A percentile compares a stretch with the other conserved stretches of the same genome.
Conservation (phyloP, 2,329 filamentous ascomycete genomes). For the Trichophyton rubrum region DNA sequence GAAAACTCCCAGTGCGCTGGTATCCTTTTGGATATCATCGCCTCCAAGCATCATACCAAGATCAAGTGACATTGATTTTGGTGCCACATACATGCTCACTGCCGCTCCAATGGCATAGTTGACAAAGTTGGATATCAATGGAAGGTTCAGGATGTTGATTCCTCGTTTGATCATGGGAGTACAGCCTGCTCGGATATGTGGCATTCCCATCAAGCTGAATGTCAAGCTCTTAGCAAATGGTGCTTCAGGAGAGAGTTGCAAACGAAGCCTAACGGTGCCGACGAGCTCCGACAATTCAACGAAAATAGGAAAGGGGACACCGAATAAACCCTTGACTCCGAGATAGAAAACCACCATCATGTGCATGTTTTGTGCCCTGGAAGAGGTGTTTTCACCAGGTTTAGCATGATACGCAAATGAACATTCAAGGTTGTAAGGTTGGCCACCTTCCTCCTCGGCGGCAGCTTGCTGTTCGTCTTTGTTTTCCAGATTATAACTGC, state of each 20-base stretch:
- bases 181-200: conserved; percentile 79
- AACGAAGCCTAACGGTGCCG: conserved; percentile 67
- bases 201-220: conserved; percentile 86
- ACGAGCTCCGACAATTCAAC: conserved; percentile 87
- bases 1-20: conserved; percentile 71
- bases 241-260: conserved; percentile 78
- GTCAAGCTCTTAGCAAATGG: conserved; percentile 87
- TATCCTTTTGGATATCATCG: conserved; percentile 80
- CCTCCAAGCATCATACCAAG: conserved; percentile 82
- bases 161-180: conserved; percentile 85
- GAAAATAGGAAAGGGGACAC: conserved; percentile 74
- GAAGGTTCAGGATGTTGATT: conserved; percentile 81
- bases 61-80: conserved; percentile 87
- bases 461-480: conserved; percentile 81
- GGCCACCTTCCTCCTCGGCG: conserved; percentile 78
- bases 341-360: conserved; percentile 94
- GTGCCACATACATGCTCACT: conserved; percentile 81
- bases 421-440: conserved; percentile 85
- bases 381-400: conserved; percentile 55
- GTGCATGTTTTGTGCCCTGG: conserved; percentile 88
- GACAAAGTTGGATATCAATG: conserved; percentile 89
- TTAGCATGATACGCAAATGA: conserved; percentile 84
- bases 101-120: conserved; percentile 87
- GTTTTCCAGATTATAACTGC: conserved; percentile 62
- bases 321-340: conserved; percentile 77